Percentiles rank a stretch among this genome's conserved stretches.
Evolutionary conservation across 192 early-diverging fungal genomes (phyloP).

Genomic region (Podila epicladia): DNA sequence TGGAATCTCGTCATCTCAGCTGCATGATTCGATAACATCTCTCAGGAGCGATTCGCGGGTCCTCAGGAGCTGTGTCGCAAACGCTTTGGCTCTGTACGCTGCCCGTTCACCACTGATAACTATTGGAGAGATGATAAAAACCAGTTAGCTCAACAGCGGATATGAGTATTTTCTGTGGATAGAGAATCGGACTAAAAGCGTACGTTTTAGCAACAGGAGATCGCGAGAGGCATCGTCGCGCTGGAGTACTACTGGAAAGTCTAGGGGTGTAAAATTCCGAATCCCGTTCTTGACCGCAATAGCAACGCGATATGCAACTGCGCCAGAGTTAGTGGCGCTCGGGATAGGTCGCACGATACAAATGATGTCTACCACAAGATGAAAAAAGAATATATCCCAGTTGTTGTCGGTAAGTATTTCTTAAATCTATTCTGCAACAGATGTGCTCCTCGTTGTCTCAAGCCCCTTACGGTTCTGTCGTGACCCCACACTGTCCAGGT

Average conservation of each 20-base stretch:
- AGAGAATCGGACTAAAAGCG: not conserved
- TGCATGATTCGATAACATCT: slow-evolving; percentile 60
- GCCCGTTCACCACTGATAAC: slow-evolving; percentile 77
- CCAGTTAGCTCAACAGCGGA: not conserved
- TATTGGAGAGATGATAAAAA: slow-evolving; percentile 12
- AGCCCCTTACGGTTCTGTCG: slow-evolving; percentile 42
- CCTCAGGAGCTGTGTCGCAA: slow-evolving; percentile 70
- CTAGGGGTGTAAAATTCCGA: slow-evolving; percentile 66
- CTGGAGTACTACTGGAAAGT: slow-evolving; percentile 63
- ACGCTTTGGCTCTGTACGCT: slow-evolving; percentile 69
- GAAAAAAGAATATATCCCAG: not conserved
- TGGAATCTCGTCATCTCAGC: not conserved
- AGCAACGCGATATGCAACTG: slow-evolving; percentile 41
- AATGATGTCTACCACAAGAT: slow-evolving; percentile 25
- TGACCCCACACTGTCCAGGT: slow-evolving; percentile 31
- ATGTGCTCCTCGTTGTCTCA: too few species aligned
- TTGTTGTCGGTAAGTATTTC: not conserved
- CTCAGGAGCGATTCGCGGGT: slow-evolving; percentile 69
- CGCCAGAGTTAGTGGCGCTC: not conserved
- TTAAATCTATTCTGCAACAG: too few species aligned
- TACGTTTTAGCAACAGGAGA: slow-evolving; percentile 72
- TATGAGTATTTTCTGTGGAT: too few species aligned
- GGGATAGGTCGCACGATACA: slow-evolving; percentile 37
- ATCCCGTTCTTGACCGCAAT: slow-evolving; percentile 67
- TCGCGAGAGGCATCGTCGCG: slow-evolving; percentile 69